Base-by-base conservation (phyloP, 1,284 basidiomycete genomes). In the Ustilago shanxiensis region DNA sequence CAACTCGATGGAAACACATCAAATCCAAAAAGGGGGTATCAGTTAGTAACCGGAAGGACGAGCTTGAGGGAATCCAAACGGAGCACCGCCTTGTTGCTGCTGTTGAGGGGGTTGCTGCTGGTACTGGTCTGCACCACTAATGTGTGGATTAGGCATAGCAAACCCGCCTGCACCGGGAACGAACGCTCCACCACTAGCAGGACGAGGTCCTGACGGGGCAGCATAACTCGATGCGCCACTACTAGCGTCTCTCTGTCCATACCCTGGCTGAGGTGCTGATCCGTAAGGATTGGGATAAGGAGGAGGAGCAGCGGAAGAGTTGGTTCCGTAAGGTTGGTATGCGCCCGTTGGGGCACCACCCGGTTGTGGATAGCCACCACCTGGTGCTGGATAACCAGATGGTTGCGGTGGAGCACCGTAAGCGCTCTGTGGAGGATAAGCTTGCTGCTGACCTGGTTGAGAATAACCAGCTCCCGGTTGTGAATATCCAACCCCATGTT, bases 61-160 rank as follows among this genome's bases (percentile, higher is more conserved):
- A 20, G 70, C 56, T 45, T 66, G 56, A 14, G 70, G 64, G 47
- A 72, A 72, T 8, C 55, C 69, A 28, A 72, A 72, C 28, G 63
- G 60, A 31, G 66, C 29, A 53, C 47, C 11, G 29, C 53, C 41
- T 3, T n/a, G 20, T 37, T 67, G 65, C 16, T 61, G 61, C 22
- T 33, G 58, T 22, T 45, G 54, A 31, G 8, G 35, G 8, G 24
- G 18, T n/a, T n/a, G n/a, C 28, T 29, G 31, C 3, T 58, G 39
- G 6, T 50, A 20, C n/a, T 39, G 58, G 11, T 29, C 45, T 2
- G 29, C 64, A 9, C 45, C 63, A 2, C 58, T 55, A 10, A 55
- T 14, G 7, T 71, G 52, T 14, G 74, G 65, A 24, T 52, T 77
- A 18, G 76, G 76, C 72, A 78, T 78, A 29, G 72, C 72, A 24